phyloP scores from a whole-genome alignment of 768 basidiomycete species.

The Mycena alexandri region DNA sequence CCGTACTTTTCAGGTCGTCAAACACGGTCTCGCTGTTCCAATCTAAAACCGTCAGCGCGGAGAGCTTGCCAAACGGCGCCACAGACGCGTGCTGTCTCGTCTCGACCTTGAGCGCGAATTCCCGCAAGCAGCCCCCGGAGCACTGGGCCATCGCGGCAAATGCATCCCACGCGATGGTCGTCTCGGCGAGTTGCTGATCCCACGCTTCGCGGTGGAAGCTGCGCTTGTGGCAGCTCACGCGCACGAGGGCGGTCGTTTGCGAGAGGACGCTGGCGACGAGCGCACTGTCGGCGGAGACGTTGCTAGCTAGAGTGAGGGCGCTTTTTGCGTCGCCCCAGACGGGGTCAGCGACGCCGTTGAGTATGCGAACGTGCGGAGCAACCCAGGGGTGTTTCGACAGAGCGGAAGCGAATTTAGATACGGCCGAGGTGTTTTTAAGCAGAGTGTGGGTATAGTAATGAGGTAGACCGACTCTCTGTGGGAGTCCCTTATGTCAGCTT shows the following conservation, averaged over 20 bases:
- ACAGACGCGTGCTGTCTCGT: not conserved
- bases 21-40: conserved; percentile 4
- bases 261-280: not conserved
- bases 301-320: not conserved
- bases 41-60: not conserved
- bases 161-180: conserved; percentile 5
- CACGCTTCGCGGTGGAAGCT: too few relatives aligned
- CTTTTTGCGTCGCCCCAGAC: not conserved
- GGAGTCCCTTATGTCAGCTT: too few relatives aligned
- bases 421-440: not conserved
- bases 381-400: not conserved
- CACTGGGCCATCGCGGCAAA: not conserved
- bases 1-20: not conserved
- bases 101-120: not conserved
- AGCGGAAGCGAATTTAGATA: not conserved
- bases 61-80: not conserved
- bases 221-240: not conserved
- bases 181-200: not conserved
- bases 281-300: not conserved
- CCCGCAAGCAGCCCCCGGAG: not conserved
- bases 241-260: conserved; percentile 11
- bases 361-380: not conserved
- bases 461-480: conserved; percentile 18
- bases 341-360: too few relatives aligned
- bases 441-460: not conserved